phyloP scores from a whole-genome alignment of 192 early-diverging fungal species.

The Backusella luteola region DNA sequence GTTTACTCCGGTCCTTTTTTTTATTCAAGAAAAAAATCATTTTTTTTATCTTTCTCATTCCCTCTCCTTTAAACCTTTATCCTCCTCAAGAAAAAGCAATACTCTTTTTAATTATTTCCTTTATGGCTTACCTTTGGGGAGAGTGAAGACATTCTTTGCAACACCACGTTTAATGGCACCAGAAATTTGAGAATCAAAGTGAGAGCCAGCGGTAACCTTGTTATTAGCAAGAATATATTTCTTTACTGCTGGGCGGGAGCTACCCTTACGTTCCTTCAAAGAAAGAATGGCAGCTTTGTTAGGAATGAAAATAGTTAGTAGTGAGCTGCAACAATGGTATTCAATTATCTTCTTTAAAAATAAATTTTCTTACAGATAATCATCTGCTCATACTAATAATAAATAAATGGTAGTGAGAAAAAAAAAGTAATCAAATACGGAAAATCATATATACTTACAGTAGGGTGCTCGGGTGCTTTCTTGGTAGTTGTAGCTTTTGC shows the following conservation, averaged over 20 bases:
- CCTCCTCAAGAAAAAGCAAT: neutral
- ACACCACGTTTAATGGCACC: slow-evolving; percentile 67
- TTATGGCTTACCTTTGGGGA: slow-evolving; percentile 58
- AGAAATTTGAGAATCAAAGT: slow-evolving; percentile 57
- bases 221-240: slow-evolving; percentile 79
- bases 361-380: slow-evolving; percentile 24
- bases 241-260: slow-evolving; percentile 72
- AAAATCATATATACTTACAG: slow-evolving; percentile 10
- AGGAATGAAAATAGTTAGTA: neutral
- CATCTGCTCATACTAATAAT: slow-evolving; percentile 34
- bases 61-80: neutral
- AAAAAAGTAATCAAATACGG: neutral
- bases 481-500: slow-evolving; percentile 3
- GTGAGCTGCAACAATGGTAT: neutral
- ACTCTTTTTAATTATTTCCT: neutral
- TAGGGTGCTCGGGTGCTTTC: slow-evolving; percentile 21
- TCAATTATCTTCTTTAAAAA: neutral
- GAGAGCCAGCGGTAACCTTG: slow-evolving; percentile 51
- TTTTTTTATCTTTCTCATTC: neutral
- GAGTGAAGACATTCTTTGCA: slow-evolving; percentile 55
- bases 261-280: slow-evolving; percentile 73
- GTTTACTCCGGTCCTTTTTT: neutral
- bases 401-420: neutral
- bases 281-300: slow-evolving; percentile 47
- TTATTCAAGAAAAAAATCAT: neutral